A percentile compares a stretch with the other conserved stretches of the same genome.
These are phyloP conservation scores for Physcomitrium patens DNA, from an alignment of 225 moss, liverwort and hornwort species.

Conservation along the genomic window DNA sequence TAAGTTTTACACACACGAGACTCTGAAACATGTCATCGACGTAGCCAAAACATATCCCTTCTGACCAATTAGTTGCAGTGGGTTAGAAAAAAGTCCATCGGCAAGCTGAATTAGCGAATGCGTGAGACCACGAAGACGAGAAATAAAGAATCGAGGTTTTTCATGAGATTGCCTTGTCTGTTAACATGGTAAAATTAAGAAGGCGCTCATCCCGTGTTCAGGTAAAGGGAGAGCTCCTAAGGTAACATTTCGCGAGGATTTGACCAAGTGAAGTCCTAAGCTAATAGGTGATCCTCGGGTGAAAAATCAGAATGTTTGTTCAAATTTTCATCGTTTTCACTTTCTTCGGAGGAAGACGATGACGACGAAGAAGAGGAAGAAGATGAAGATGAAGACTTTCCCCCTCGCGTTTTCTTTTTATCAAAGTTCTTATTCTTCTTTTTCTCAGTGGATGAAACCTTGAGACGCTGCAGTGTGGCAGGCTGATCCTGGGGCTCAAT, in stretches of 20 bases:
- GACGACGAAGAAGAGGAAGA: slow-evolving; percentile 42
- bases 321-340: slow-evolving; percentile 5
- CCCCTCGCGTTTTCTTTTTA: not conserved
- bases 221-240: slow-evolving; percentile 29
- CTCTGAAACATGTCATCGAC: no score
- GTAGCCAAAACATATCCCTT: no score
- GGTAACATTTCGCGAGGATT: not conserved
- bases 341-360: slow-evolving; percentile 15
- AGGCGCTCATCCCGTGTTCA: slow-evolving; percentile 18
- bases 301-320: not conserved
- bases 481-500: slow-evolving; percentile 27
- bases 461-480: slow-evolving; percentile 18
- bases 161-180: no score
- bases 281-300: slow-evolving; percentile 2
- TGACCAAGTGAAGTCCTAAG: slow-evolving; percentile 17
- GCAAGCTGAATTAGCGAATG: no score
- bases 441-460: slow-evolving; percentile 11
- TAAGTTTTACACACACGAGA: no score
- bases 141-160: no score
- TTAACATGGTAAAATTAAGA: slow-evolving; percentile 22
- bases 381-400: slow-evolving; percentile 20
- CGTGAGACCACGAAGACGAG: no score
- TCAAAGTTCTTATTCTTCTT: not conserved
- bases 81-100: no score
- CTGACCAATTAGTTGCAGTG: no score